These are phyloP conservation scores for Fusarium protoensiforme DNA, from an alignment of 2,329 filamentous ascomycete genomes.

Conservation along the genomic window DNA sequence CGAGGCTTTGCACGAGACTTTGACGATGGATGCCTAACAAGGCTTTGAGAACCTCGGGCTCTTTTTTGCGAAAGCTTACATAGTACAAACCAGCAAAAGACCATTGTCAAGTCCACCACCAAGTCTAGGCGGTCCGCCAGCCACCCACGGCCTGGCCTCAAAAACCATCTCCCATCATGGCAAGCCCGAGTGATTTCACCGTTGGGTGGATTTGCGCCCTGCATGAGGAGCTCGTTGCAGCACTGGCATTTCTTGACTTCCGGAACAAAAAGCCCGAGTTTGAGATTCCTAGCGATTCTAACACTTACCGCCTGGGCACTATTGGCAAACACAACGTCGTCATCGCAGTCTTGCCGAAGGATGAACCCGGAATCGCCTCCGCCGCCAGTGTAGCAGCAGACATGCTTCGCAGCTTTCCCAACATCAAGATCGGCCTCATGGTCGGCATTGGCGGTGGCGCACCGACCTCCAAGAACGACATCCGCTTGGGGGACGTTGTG, in stretches of 20 bases:
- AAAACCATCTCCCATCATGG: too few relatives aligned
- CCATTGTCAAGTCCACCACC: too few relatives aligned
- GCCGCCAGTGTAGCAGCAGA: neutral
- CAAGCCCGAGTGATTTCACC: too few relatives aligned
- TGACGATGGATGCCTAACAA: too few relatives aligned
- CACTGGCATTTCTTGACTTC: too few relatives aligned
- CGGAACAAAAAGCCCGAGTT: constrained; percentile 9
- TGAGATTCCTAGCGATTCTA: neutral
- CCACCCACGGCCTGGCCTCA: too few relatives aligned
- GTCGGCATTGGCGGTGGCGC: neutral
- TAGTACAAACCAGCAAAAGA: too few relatives aligned
- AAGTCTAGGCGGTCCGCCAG: too few relatives aligned
- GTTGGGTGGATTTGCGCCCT: constrained; percentile 8
- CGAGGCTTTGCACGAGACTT: too few relatives aligned
- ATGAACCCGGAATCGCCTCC: neutral
- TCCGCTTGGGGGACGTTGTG: neutral
- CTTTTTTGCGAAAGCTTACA: too few relatives aligned
- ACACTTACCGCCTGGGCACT: neutral
- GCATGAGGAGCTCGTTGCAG: constrained; percentile 1
- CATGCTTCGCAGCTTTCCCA: neutral
- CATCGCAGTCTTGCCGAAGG: neutral
- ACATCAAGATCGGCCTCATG: neutral
- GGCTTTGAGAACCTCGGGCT: too few relatives aligned
- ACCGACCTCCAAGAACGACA: neutral
- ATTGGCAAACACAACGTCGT: neutral